Conservation (phyloP, 345 rosid genomes). For the Microthlaspi erraticum region DNA sequence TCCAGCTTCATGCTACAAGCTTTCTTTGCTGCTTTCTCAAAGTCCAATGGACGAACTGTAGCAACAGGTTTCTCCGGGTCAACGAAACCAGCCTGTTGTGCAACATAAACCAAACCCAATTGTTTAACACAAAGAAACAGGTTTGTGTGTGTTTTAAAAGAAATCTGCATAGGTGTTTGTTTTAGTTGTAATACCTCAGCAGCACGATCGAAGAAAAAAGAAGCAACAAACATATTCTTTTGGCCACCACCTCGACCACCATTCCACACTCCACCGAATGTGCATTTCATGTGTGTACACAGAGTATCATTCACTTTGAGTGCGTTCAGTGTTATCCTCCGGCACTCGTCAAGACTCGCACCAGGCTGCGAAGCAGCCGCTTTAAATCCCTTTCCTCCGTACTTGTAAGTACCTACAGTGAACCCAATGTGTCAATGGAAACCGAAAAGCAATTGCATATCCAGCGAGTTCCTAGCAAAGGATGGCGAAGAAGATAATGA, state of each 20-base stretch:
- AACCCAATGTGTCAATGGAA: slow-evolving; percentile 1
- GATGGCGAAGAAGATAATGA: neutral
- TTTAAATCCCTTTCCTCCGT: slow-evolving; percentile 69
- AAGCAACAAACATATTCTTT: slow-evolving; percentile 87
- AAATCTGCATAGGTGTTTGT: neutral
- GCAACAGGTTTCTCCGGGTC: slow-evolving; percentile 70
- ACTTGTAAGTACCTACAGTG: slow-evolving; percentile 66
- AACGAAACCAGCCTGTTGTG: slow-evolving; percentile 73
- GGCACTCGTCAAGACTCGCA: slow-evolving; percentile 74
- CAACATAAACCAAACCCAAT: neutral
- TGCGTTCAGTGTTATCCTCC: slow-evolving; percentile 68
- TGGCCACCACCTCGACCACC: slow-evolving; percentile 99
- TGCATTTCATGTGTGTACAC: slow-evolving; percentile 88
- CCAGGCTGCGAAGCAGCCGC: slow-evolving; percentile 68
- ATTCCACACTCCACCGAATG: slow-evolving; percentile 97
- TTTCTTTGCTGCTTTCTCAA: slow-evolving; percentile 78
- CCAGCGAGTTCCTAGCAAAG: slow-evolving; percentile 3
- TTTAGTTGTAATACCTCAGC: slow-evolving; percentile 72
- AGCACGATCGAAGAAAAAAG: slow-evolving; percentile 96
- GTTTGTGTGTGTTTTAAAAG: neutral
- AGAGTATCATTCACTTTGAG: slow-evolving; percentile 82
- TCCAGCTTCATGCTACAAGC: slow-evolving; percentile 81
- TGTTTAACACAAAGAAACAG: neutral
- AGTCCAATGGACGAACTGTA: slow-evolving; percentile 72
- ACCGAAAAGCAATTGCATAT: slow-evolving; percentile 1